A percentile compares a stretch with the other conserved stretches of the same genome.
These are phyloP conservation scores for Cutaneotrichosporon sp. DNA, from an alignment of 1,284 basidiomycete genomes.

Conservation along the genomic window DNA sequence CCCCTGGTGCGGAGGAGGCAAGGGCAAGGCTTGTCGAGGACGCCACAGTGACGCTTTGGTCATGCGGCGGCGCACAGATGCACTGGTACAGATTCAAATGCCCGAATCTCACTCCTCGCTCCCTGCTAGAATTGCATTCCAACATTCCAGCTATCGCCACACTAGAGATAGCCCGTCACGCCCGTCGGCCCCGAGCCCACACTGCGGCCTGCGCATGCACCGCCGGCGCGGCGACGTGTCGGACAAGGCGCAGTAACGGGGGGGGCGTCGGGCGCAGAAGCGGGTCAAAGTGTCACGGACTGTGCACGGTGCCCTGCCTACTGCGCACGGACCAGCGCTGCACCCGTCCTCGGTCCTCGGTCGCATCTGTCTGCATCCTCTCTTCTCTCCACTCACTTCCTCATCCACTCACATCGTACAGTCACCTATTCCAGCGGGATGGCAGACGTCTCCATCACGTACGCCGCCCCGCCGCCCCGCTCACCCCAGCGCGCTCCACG, in stretches of 20 bases:
- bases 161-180: background rate
- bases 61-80: background rate
- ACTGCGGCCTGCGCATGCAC: too few relatives aligned
- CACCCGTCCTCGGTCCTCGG: too few relatives aligned
- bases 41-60: too few relatives aligned
- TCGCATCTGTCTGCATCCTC: background rate
- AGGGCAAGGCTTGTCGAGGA: background rate
- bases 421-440: background rate
- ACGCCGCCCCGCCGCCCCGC: background rate
- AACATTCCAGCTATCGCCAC: background rate
- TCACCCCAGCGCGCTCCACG: slow-evolving; percentile 33
- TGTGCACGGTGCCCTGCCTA: too few relatives aligned
- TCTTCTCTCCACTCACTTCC: background rate
- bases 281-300: background rate
- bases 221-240: too few relatives aligned
- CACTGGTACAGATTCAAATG: background rate
- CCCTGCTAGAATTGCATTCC: background rate
- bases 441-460: slow-evolving; percentile 9
- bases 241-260: too few relatives aligned
- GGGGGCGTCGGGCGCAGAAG: background rate
- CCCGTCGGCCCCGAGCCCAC: too few relatives aligned
- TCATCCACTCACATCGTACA: too few relatives aligned
- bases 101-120: background rate
- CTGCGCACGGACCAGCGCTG: background rate
- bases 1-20: background rate